Evolutionary conservation across 2,329 filamentous ascomycete species (phyloP), one percentile per base, ranked within the genome.

Genomic region (Aspergillus puulaauensis): DNA sequence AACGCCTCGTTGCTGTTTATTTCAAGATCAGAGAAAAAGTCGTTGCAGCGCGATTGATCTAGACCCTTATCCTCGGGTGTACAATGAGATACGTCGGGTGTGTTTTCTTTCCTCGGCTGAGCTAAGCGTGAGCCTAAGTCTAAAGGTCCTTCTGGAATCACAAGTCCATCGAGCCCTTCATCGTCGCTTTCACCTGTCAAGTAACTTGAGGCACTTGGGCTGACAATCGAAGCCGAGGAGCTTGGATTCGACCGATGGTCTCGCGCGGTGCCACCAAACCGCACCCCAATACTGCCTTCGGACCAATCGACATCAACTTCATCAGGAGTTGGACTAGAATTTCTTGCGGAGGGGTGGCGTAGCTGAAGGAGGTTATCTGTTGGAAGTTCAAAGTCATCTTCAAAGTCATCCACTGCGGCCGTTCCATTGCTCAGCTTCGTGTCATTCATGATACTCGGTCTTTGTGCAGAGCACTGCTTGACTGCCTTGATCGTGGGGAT

Each of bases 161-260:
- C 80, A 14, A 99, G 82, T n/a, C 93, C 93, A 60, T 95, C 90
- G 59, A 98, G 84, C 6, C 90, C 89, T 73, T 98, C 93, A 65
- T 96, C 93, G 70, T 97, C 93, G 70, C 93, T 98, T 77, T 97
- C 95, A 9, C 86, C 84, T 2, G 92, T 96, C 66, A 96, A 87
- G 62, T 90, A 95, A 74, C 93, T 98, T 19, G 92, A 90, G 56
- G 96, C 84, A 72, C 93, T 98, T 14, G 95, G 93, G 70, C 93
- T 98, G 73, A 97, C 83, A 27, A 91, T 90, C 40, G 93, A 96
- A 37, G 89, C 86, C 17, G 91, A 93, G 1, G 92, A 96, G 77
- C 91, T 95, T 67, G 91, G 87, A 68, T 87, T 87, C 49, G 91
- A 93, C 41, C 86, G 86, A n/a, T 82, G 84, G 68, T 93, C 91